Evolutionary conservation across 768 basidiomycete species (phyloP).

Genomic region (Dictyophora rubrovolvata): DNA sequence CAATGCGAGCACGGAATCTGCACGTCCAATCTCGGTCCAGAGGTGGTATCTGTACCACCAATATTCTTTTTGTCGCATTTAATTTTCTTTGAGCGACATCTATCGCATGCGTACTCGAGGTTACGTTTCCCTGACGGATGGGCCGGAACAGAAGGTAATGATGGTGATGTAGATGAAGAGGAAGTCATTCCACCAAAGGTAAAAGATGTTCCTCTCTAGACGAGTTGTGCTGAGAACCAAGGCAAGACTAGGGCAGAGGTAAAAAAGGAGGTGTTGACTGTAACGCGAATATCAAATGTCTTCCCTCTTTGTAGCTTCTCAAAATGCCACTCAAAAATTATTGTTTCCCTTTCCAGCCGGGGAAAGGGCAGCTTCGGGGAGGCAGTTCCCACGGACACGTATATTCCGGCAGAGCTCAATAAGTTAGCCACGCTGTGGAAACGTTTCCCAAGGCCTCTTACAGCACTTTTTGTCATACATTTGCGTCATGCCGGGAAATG

Average conservation of each 20-base stretch:
- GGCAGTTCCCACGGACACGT: background rate
- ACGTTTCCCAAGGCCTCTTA: background rate
- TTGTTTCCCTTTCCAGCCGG: background rate
- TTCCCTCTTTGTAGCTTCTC: background rate
- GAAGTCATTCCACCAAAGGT: too few relatives aligned
- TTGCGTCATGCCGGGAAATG: background rate
- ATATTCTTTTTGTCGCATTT: background rate
- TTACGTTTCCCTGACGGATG: background rate
- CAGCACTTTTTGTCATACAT: background rate
- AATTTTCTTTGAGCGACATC: background rate
- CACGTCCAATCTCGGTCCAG: conserved; percentile 12
- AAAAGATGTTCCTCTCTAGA: too few relatives aligned
- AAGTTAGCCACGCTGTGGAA: background rate
- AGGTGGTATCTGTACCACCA: background rate
- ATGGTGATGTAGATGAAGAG: background rate
- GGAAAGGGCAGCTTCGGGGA: background rate
- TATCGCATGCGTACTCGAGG: background rate
- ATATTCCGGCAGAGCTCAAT: background rate
- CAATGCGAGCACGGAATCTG: background rate
- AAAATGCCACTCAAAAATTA: background rate
- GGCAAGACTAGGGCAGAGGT: too few relatives aligned
- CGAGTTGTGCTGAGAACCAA: too few relatives aligned
- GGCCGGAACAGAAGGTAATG: background rate
- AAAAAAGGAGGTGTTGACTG: background rate
- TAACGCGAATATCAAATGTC: background rate